Evolutionary conservation across 2,329 filamentous ascomycete genomes (phyloP), one percentile per base, ranked within the genome.

Genomic region (Fusarium graminum): DNA sequence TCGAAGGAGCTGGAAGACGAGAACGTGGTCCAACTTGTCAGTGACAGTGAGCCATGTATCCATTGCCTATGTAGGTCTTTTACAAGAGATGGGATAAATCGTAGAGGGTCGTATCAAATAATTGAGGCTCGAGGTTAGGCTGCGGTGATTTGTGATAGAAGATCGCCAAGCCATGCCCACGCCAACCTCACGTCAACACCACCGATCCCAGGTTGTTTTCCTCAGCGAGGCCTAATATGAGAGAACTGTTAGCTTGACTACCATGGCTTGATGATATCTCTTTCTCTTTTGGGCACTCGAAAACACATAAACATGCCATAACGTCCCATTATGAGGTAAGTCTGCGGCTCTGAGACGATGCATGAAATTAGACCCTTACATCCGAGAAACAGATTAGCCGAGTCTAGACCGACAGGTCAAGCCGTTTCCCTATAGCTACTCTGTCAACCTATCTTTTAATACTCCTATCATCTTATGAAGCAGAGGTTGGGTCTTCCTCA

Each of bases 311-410:
- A 36, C 13, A 36, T 5, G 30, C 34, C 19, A 32, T 16, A 17
- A 30, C n/a, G 34, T 56, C 38, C 54, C 42, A 51, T 51, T 50
- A 44, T 51, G 28, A 59, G 26, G 8, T 36, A 25, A 45, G 25
- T 10, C 36, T 53, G 34, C n/a, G 34, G 43, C 40, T 44, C 43
- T 63, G 11, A 50, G 25, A 57, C 39, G 39, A 50, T 49, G 43
- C 59, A 63, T 49, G 32, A 41, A 45, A 57, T 56, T 28, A 22
- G 42, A 53, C 66, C 70, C 70, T 71, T 72, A 52, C 54, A 69
- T 43, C 68, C 68, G 68, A 71, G 43, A 60, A 36, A 28, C 36
- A 50, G 55, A 64, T 63, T 72, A 72, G 70, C 70, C 70, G 70
- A 72, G 65, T 47, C 61, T 70, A 59, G 61, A 60, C 70, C 70